A percentile compares a stretch with the other conserved stretches of the same genome.
phyloP scores from a whole-genome alignment of 2,329 filamentous ascomycete genomes.

The Venturia oleaginea region DNA sequence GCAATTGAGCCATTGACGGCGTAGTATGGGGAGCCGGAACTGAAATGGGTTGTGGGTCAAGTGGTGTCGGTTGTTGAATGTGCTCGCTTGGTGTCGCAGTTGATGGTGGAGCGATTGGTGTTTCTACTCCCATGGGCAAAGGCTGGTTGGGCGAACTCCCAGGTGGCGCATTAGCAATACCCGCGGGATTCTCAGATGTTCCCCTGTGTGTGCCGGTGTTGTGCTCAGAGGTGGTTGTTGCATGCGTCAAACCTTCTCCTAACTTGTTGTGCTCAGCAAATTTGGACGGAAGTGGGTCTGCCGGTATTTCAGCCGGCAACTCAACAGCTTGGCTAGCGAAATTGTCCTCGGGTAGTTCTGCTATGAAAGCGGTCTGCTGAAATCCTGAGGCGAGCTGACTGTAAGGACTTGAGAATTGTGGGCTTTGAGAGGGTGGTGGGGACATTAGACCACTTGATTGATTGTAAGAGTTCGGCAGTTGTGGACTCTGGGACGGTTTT shows the following conservation, averaged over 20 bases:
- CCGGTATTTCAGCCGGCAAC: background rate
- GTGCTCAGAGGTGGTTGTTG: background rate
- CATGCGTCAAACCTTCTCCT: background rate
- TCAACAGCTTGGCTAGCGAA: background rate
- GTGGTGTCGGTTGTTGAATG: background rate
- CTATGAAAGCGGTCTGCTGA: slow-evolving; percentile 7
- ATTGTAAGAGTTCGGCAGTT: background rate
- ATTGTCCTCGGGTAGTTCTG: slow-evolving; percentile 5
- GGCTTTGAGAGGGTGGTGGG: background rate
- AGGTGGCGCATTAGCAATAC: background rate
- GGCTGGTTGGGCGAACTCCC: background rate
- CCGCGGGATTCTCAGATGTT: background rate
- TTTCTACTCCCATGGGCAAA: background rate
- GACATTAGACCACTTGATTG: background rate
- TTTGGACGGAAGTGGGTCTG: background rate
- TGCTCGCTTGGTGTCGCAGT: background rate
- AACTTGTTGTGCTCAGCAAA: background rate
- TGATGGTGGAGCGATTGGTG: background rate
- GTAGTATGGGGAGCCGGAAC: background rate
- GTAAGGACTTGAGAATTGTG: background rate
- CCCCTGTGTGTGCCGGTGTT: background rate
- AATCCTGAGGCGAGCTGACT: background rate
- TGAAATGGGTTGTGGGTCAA: background rate
- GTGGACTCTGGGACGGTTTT: background rate
- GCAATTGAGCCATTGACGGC: background rate